These are phyloP conservation scores for Zygosaccharomyces bisporus DNA, from an alignment of 805 yeast genomes.

Conservation along the genomic window DNA sequence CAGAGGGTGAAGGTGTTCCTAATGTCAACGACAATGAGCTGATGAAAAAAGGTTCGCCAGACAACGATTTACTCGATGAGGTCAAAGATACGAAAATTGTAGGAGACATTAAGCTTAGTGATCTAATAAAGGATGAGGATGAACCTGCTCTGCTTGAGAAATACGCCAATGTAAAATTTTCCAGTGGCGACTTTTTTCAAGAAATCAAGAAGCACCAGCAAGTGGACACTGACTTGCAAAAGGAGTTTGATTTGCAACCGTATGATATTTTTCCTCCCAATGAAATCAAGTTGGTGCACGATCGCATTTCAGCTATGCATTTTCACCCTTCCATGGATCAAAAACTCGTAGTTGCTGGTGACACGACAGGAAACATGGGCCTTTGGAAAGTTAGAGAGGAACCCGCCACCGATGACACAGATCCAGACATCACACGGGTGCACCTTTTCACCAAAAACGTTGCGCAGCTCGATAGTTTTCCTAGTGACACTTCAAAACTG, in stretches of 20 bases:
- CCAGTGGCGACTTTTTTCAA: constrained; percentile 70
- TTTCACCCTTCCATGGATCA: constrained; percentile 72
- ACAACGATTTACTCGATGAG: constrained; percentile 44
- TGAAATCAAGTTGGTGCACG: constrained; percentile 62
- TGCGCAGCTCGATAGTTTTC: constrained; percentile 56
- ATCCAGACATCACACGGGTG: constrained; percentile 55
- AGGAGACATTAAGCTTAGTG: constrained; percentile 63
- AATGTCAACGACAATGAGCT: constrained; percentile 27
- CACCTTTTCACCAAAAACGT: constrained; percentile 75
- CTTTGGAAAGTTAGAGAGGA: constrained; percentile 67
- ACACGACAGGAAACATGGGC: constrained; percentile 81
- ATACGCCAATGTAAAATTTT: constrained; percentile 38
- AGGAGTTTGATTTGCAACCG: constrained; percentile 50
- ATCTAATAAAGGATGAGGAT: constrained; percentile 46
- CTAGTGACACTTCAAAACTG: constrained; percentile 49
- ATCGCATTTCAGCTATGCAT: constrained; percentile 66
- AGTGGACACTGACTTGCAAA: constrained; percentile 37
- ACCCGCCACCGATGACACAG: constrained; percentile 40
- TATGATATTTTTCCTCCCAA: constrained; percentile 60
- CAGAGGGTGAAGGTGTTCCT: constrained; percentile 42
- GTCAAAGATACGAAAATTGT: constrained; percentile 55
- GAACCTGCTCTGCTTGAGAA: constrained; percentile 34
- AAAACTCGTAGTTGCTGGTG: constrained; percentile 77
- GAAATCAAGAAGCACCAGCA: constrained; percentile 41
- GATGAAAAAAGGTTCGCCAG: constrained; percentile 26